phyloP scores from a whole-genome alignment of 331 rosid species.

The Rosa hybrid region DNA sequence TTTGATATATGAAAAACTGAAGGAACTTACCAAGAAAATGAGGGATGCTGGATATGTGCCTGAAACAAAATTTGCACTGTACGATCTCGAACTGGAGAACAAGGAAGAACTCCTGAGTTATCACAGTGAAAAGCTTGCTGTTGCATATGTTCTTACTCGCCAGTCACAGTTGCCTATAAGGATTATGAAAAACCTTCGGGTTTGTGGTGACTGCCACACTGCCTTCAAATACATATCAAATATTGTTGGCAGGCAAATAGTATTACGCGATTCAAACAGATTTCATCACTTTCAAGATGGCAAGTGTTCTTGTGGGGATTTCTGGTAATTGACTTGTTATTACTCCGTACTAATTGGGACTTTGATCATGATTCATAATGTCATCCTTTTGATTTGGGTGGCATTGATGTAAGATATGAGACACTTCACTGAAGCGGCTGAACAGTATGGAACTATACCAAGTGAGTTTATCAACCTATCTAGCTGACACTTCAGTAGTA shows the following conservation, averaged over 20 bases:
- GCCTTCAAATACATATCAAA: slow-evolving; percentile 83
- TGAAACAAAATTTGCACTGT: slow-evolving; percentile 67
- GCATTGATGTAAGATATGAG: slow-evolving; percentile 3
- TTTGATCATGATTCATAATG: slow-evolving; percentile 17
- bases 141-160: slow-evolving; percentile 85
- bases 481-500: not conserved
- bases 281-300: slow-evolving; percentile 89
- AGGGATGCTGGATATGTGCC: slow-evolving; percentile 85
- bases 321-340: slow-evolving; percentile 52
- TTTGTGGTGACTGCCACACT: slow-evolving; percentile 93
- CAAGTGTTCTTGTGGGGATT: slow-evolving; percentile 84
- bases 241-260: slow-evolving; percentile 67
- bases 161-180: slow-evolving; percentile 75
- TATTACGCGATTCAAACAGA: slow-evolving; percentile 78
- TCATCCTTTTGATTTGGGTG: slow-evolving; percentile 23
- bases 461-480: slow-evolving; percentile 2
- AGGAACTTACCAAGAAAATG: slow-evolving; percentile 66
- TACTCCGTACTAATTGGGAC: slow-evolving; percentile 8
- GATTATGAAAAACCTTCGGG: slow-evolving; percentile 89
- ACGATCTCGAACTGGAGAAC: slow-evolving; percentile 84
- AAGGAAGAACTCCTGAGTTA: slow-evolving; percentile 81
- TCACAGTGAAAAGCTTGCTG: slow-evolving; percentile 88
- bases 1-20: slow-evolving; percentile 59
- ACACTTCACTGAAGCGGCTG: not conserved
- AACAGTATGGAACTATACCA: not conserved